Conservation (phyloP, 495 filamentous ascomycete species). For the Penicillium fimorum region DNA sequence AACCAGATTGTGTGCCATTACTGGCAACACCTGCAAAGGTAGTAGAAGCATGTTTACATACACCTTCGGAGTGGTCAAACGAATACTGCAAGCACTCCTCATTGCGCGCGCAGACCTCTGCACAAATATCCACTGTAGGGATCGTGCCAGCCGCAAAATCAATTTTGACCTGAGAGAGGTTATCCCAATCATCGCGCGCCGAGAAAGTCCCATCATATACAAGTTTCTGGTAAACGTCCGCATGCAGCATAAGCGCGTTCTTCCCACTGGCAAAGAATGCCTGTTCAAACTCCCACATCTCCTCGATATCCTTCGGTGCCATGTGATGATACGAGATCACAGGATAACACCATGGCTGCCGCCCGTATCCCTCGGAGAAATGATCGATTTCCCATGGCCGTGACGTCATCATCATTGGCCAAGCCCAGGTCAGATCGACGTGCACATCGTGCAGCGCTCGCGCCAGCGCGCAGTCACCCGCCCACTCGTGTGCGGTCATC, state of each 20-base stretch:
- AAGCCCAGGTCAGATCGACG: slow-evolving; percentile 35
- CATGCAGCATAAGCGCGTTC: slow-evolving; percentile 31
- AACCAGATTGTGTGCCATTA: slow-evolving; percentile 31
- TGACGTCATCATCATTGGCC: slow-evolving; percentile 40
- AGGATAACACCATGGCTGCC: slow-evolving; percentile 50
- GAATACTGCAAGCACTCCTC: slow-evolving; percentile 45
- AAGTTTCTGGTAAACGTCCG: slow-evolving; percentile 33
- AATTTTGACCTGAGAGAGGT: slow-evolving; percentile 24
- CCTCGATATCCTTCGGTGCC: slow-evolving; percentile 37
- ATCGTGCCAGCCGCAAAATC: slow-evolving; percentile 21
- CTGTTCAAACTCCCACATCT: slow-evolving; percentile 47
- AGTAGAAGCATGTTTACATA: slow-evolving; percentile 34
- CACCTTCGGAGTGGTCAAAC: slow-evolving; percentile 27
- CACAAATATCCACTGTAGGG: slow-evolving; percentile 34
- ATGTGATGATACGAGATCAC: slow-evolving; percentile 52
- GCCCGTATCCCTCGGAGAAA: slow-evolving; percentile 39
- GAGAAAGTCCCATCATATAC: slow-evolving; percentile 22
- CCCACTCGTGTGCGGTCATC: slow-evolving; percentile 34
- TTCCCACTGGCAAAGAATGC: slow-evolving; percentile 42
- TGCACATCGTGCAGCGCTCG: slow-evolving; percentile 37
- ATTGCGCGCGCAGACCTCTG: slow-evolving; percentile 36
- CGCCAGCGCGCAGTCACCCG: slow-evolving; percentile 42
- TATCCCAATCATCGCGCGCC: slow-evolving; percentile 35
- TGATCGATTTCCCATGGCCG: slow-evolving; percentile 40
- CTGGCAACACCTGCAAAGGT: slow-evolving; percentile 26